phyloP scores from a whole-genome alignment of 2,329 filamentous ascomycete genomes.

The Tolypocladium nubicola region DNA sequence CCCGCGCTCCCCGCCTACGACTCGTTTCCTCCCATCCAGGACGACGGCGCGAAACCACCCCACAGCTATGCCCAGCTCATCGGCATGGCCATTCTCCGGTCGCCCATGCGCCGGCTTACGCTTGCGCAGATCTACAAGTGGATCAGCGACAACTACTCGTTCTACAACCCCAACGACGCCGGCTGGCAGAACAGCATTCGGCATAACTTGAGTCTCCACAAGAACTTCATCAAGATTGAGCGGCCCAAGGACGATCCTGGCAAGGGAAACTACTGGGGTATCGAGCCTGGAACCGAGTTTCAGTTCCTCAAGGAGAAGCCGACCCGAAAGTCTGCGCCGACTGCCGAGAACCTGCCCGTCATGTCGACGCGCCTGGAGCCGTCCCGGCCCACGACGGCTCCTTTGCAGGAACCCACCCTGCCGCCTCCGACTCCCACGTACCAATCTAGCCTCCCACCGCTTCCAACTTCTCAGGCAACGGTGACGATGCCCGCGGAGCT shows the following conservation, averaged over 20 bases:
- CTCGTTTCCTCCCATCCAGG: slow-evolving; percentile 71
- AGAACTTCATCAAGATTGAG: slow-evolving; percentile 92
- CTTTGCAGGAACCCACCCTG: slow-evolving; percentile 35
- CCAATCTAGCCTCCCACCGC: slow-evolving; percentile 27
- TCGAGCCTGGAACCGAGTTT: slow-evolving; percentile 79
- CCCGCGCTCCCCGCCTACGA: slow-evolving; percentile 53
- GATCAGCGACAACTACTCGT: slow-evolving; percentile 92
- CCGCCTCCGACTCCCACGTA: slow-evolving; percentile 30
- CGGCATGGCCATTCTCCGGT: slow-evolving; percentile 90
- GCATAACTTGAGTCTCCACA: slow-evolving; percentile 94
- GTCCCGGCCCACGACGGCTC: slow-evolving; percentile 27
- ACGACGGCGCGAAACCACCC: slow-evolving; percentile 80
- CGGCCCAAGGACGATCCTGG: slow-evolving; percentile 94
- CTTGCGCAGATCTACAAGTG: slow-evolving; percentile 97
- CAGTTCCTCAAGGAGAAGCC: slow-evolving; percentile 86
- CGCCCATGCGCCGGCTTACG: slow-evolving; percentile 72
- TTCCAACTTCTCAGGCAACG: slow-evolving; percentile 26
- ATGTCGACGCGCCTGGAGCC: slow-evolving; percentile 47
- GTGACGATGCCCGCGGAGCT: slow-evolving; percentile 41
- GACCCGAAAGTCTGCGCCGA: slow-evolving; percentile 44
- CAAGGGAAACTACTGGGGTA: slow-evolving; percentile 96
- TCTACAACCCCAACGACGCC: slow-evolving; percentile 73
- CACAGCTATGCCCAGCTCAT: slow-evolving; percentile 94
- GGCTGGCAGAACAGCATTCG: slow-evolving; percentile 99
- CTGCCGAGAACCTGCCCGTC: slow-evolving; percentile 46